phyloP scores from a whole-genome alignment of 176 grass and related monocot species.

The Oryza nivara region DNA sequence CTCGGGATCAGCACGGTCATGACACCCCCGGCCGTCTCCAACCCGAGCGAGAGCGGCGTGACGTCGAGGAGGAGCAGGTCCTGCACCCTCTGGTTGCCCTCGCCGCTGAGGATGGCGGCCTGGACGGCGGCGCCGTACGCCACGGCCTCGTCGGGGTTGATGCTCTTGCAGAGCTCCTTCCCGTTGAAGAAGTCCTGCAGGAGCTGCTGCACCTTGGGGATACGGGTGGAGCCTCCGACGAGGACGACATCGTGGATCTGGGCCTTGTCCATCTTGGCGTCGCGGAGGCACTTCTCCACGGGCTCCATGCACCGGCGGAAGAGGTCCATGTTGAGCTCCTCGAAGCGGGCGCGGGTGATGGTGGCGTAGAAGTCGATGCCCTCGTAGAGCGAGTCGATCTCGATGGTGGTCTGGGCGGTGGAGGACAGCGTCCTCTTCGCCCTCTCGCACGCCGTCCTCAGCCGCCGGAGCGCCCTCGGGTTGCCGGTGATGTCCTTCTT shows the following conservation, averaged over 20 bases:
- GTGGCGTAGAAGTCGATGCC: constrained; percentile 75
- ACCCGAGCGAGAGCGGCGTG: constrained; percentile 74
- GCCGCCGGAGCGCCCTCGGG: constrained; percentile 57
- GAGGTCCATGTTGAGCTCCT: constrained; percentile 88
- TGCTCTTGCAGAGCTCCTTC: constrained; percentile 90
- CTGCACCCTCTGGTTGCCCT: constrained; percentile 72
- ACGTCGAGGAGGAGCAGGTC: constrained; percentile 77
- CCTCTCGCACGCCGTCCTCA: constrained; percentile 74
- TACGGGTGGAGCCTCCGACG: constrained; percentile 74
- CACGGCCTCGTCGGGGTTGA: constrained; percentile 92
- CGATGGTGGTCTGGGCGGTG: constrained; percentile 66
- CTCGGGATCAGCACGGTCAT: constrained; percentile 75
- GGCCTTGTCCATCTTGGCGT: constrained; percentile 78
- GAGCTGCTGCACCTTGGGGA: constrained; percentile 84
- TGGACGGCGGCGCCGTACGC: constrained; percentile 76
- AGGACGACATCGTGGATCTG: constrained; percentile 73
- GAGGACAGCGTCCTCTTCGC: constrained; percentile 82
- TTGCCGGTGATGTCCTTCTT: constrained; percentile 86
- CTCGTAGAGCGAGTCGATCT: constrained; percentile 73
- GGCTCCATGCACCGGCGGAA: constrained; percentile 83
- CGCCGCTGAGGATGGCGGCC: constrained; percentile 72
- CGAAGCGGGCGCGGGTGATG: constrained; percentile 73
- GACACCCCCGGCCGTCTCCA: constrained; percentile 70
- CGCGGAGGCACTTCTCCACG: constrained; percentile 72
- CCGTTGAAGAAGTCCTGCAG: constrained; percentile 80